Percentiles rank a stretch among this genome's conserved stretches.
Evolutionary conservation across 495 filamentous ascomycete species (phyloP).

Genomic region (Podospora tetraspora): DNA sequence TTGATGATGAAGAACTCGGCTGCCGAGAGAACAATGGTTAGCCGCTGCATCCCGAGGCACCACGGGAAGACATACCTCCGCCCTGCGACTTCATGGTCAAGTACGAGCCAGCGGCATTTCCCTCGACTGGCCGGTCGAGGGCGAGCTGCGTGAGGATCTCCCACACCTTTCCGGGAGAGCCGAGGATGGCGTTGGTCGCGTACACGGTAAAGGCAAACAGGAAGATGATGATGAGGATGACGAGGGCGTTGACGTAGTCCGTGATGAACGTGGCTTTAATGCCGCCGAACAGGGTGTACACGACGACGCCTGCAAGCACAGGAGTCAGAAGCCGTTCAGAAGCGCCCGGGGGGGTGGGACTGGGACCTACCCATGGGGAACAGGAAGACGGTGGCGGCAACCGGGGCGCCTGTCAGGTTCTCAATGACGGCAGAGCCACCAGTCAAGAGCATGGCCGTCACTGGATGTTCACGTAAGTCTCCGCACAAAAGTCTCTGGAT

Average conservation of each 20-base stretch:
- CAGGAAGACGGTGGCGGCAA: slow-evolving; percentile 15
- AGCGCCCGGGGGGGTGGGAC: not conserved
- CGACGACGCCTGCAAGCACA: slow-evolving; percentile 22
- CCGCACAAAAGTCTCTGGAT: not conserved
- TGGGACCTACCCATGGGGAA: slow-evolving; percentile 17
- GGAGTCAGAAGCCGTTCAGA: not conserved
- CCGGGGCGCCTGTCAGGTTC: slow-evolving; percentile 20
- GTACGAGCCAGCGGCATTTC: slow-evolving; percentile 48
- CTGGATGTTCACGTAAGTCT: not conserved
- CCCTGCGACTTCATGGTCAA: slow-evolving; percentile 48
- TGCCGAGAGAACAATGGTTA: not conserved
- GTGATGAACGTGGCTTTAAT: slow-evolving; percentile 42
- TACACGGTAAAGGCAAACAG: slow-evolving; percentile 48
- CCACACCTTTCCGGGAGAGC: slow-evolving; percentile 6
- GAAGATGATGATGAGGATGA: slow-evolving; percentile 41
- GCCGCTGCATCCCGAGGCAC: not conserved
- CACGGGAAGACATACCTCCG: slow-evolving; percentile 19
- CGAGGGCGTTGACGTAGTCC: slow-evolving; percentile 32
- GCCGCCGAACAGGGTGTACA: slow-evolving; percentile 30
- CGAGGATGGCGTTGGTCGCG: slow-evolving; percentile 11
- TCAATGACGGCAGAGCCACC: slow-evolving; percentile 21
- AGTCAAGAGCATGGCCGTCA: slow-evolving; percentile 19
- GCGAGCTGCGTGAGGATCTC: slow-evolving; percentile 7
- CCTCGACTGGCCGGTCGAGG: slow-evolving; percentile 22
- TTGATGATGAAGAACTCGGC: slow-evolving; percentile 11